Conservation (phyloP, 129 eudicot species). For the Flaveria brownii region DNA sequence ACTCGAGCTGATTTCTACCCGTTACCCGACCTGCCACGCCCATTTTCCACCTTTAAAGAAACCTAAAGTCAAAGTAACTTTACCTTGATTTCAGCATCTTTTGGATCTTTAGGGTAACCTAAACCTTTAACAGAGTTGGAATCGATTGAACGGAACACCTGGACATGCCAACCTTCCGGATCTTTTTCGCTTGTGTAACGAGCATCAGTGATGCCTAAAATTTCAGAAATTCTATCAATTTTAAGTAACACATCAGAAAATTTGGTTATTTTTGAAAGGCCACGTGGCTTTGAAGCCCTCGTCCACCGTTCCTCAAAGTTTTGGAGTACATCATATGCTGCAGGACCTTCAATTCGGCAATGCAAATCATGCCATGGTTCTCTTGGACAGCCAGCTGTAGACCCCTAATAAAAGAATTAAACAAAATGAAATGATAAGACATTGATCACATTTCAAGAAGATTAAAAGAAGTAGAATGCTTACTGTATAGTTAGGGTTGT, state of each 20-base stretch:
- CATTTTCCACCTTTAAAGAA: not conserved
- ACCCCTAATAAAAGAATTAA: constrained; percentile 40
- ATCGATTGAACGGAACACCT: constrained; percentile 61
- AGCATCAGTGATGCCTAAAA: constrained; percentile 49
- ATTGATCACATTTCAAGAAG: not conserved
- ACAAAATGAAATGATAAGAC: not conserved
- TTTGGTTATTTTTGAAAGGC: constrained; percentile 46
- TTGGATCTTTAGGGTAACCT: constrained; percentile 49
- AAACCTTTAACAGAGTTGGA: constrained; percentile 52
- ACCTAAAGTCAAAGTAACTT: not conserved
- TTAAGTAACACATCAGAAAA: constrained; percentile 55
- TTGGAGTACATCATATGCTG: constrained; percentile 69
- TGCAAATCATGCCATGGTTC: constrained; percentile 95
- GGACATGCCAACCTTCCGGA: constrained; percentile 74
- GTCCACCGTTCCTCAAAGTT: constrained; percentile 81
- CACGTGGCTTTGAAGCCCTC: constrained; percentile 62
- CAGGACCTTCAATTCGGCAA: constrained; percentile 71
- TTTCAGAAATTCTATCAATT: constrained; percentile 57
- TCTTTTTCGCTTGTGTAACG: constrained; percentile 37
- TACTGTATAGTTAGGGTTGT: constrained; percentile 63
- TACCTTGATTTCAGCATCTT: constrained; percentile 48
- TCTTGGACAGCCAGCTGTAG: constrained; percentile 66
- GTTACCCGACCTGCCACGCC: not conserved
- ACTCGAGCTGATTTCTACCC: not conserved
- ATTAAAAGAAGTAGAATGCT: constrained; percentile 6